These are phyloP conservation scores for Striga hermonthica DNA, from an alignment of 305 asterid genomes.

Conservation along the genomic window DNA sequence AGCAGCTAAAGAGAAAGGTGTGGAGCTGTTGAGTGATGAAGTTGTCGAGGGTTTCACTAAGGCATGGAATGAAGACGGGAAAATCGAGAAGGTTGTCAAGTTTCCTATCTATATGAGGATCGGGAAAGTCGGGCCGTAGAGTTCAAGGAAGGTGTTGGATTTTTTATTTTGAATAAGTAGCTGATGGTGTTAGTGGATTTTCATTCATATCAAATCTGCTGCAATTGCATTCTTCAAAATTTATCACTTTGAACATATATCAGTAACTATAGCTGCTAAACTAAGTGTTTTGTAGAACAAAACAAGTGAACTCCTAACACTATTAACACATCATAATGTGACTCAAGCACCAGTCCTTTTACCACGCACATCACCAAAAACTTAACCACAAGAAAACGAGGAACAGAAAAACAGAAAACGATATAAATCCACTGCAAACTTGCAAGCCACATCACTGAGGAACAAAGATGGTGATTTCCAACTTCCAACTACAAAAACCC, in stretches of 20 bases:
- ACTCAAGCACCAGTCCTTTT: no score
- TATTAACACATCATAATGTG: background rate
- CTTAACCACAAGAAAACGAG: background rate
- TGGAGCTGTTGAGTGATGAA: constrained; percentile 46
- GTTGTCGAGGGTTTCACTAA: constrained; percentile 41
- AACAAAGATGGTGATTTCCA: no score
- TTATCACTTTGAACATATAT: background rate
- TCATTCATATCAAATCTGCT: background rate
- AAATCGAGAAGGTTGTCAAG: constrained; percentile 35
- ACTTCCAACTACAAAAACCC: no score
- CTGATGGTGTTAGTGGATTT: background rate
- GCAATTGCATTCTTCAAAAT: background rate
- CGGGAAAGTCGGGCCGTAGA: constrained; percentile 49
- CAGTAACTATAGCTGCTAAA: background rate
- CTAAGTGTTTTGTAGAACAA: background rate
- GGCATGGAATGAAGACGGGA: constrained; percentile 62
- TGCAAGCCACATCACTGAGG: constrained; percentile 20
- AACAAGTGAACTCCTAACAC: background rate
- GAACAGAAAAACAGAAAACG: background rate
- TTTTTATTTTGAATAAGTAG: no score
- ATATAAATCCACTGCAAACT: background rate
- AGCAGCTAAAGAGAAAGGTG: constrained; percentile 57
- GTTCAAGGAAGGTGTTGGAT: no score
- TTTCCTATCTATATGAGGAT: constrained; percentile 63
- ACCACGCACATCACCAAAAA: background rate